Percentiles rank a stretch among this genome's conserved stretches.
phyloP scores from a whole-genome alignment of 495 filamentous ascomycete genomes.

The Xylaria acuta region DNA sequence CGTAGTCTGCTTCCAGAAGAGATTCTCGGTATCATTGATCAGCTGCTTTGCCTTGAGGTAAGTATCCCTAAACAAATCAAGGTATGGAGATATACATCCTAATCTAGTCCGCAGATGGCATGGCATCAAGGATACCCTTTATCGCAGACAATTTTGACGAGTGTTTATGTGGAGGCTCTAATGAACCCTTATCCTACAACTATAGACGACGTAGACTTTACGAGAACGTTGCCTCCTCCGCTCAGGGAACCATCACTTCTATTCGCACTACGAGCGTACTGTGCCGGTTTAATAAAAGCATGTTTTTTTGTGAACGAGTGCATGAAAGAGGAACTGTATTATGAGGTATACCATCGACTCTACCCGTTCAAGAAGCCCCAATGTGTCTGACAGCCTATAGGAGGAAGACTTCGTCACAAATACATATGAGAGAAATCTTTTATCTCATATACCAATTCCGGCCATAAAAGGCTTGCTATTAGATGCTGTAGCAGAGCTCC shows the following conservation, averaged over 20 bases:
- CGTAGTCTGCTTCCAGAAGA: constrained; percentile 74
- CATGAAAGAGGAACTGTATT: constrained; percentile 80
- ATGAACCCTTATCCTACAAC: constrained; percentile 71
- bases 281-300: constrained; percentile 79
- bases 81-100: not conserved
- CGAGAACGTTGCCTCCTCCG: constrained; percentile 37
- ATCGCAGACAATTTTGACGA: constrained; percentile 94
- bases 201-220: constrained; percentile 75
- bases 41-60: constrained; percentile 88
- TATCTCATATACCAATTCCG: constrained; percentile 64
- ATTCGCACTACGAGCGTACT: constrained; percentile 81
- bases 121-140: constrained; percentile 96
- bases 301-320: constrained; percentile 79
- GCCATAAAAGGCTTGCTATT: constrained; percentile 66
- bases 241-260: constrained; percentile 58
- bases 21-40: constrained; percentile 91
- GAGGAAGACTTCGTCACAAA: constrained; percentile 97
- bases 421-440: constrained; percentile 79
- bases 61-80: constrained; percentile 25
- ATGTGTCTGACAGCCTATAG: constrained; percentile 53
- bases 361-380: not conserved
- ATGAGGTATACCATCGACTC: constrained; percentile 66
- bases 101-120: constrained; percentile 69
- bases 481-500: constrained; percentile 63
- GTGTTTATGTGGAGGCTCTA: constrained; percentile 85